Evolutionary conservation across 2,329 filamentous ascomycete genomes (phyloP).

Genomic region (Diatrype stigma): DNA sequence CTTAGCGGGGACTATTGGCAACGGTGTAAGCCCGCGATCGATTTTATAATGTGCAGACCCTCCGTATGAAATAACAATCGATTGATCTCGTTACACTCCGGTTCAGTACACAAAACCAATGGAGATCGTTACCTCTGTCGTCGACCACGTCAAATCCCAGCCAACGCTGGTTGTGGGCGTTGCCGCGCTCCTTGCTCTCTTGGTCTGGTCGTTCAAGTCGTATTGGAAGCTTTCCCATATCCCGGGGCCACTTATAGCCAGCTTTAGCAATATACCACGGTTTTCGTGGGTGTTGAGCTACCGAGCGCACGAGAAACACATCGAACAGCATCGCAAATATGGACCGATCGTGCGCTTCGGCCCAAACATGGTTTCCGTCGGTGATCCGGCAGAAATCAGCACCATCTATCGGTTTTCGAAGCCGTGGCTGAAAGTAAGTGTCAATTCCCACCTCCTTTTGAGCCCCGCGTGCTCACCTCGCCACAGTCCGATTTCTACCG

Average conservation of each 20-base stretch:
- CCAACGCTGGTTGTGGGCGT: not conserved
- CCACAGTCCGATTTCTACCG: slow-evolving; percentile 18
- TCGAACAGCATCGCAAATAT: slow-evolving; percentile 5
- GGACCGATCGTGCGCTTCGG: slow-evolving; percentile 7
- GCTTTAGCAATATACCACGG: slow-evolving; percentile 7
- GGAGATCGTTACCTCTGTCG: not conserved
- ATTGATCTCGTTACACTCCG: too few relatives aligned
- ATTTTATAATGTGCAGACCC: too few relatives aligned
- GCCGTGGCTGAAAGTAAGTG: not conserved
- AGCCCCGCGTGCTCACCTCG: not conserved
- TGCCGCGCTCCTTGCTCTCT: not conserved
- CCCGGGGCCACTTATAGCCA: slow-evolving; percentile 7
- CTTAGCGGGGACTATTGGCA: too few relatives aligned
- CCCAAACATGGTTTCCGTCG: slow-evolving; percentile 6
- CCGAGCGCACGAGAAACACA: slow-evolving; percentile 6
- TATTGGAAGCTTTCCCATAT: slow-evolving; percentile 7
- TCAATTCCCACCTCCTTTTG: not conserved
- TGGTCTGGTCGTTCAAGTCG: not conserved
- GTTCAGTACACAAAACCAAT: not conserved
- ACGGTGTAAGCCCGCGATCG: too few relatives aligned
- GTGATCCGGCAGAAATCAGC: slow-evolving; percentile 1
- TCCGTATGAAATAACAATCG: too few relatives aligned
- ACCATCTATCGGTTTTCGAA: slow-evolving; percentile 6
- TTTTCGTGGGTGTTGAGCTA: slow-evolving; percentile 7
- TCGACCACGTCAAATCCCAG: not conserved